Conservation (phyloP, 108 stramenopile species). For the Nannochloropsis oceanica region DNA sequence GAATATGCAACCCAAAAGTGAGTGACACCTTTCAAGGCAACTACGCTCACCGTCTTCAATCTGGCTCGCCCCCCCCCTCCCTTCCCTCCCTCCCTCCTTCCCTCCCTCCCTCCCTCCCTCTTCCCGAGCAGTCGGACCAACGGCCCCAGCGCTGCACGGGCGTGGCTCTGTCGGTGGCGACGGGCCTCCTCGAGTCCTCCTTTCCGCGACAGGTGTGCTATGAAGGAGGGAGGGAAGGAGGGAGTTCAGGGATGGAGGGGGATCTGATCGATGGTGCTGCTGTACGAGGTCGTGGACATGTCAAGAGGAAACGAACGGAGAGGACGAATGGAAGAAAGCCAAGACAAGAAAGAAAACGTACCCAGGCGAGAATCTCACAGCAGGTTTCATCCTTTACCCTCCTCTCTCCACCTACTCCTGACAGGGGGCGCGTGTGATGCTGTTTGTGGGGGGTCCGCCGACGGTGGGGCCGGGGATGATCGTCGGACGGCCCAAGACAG, state of each 20-base stretch:
- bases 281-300: too few species aligned
- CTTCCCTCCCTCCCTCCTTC: background rate
- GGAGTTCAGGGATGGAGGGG: background rate
- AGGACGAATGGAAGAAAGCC: too few species aligned
- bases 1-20: too few species aligned
- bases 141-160: conserved; percentile 80
- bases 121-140: conserved; percentile 37
- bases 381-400: background rate
- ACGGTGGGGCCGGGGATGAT: conserved; percentile 88
- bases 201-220: conserved; percentile 51
- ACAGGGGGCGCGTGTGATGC: conserved; percentile 76
- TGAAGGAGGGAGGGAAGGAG: background rate
- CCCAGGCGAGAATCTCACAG: too few species aligned
- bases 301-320: too few species aligned
- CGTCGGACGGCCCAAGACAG: conserved; percentile 60
- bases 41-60: too few species aligned
- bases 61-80: background rate
- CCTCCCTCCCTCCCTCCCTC: background rate
- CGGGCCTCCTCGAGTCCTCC: conserved; percentile 68
- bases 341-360: too few species aligned
- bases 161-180: conserved; percentile 64
- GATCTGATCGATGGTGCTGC: too few species aligned
- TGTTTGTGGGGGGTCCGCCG: conserved; percentile 88
- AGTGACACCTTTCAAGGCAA: too few species aligned
- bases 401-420: background rate